Evolutionary conservation across 768 basidiomycete species (phyloP).

Genomic region (Macrolepiota fuliginosa): DNA sequence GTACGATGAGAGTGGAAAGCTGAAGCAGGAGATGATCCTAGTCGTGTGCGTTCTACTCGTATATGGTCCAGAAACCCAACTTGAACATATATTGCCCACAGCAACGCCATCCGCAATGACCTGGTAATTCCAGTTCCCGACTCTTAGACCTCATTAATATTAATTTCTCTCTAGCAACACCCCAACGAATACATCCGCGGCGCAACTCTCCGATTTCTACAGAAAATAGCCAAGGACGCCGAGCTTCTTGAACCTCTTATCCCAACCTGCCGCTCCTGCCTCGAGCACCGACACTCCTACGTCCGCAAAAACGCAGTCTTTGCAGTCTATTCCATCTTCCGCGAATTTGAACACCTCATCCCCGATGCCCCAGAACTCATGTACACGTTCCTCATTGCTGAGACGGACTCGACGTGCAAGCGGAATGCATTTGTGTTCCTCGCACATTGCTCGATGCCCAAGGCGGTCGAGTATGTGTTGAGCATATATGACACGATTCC

Average conservation of each 20-base stretch:
- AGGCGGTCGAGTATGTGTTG: conserved; percentile 89
- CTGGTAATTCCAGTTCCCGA: conserved; percentile 52
- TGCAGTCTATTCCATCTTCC: conserved; percentile 91
- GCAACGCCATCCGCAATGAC: conserved; percentile 97
- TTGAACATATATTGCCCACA: conserved; percentile 25
- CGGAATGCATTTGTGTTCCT: conserved; percentile 97
- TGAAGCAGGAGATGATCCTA: conserved; percentile 99
- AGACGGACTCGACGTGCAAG: conserved; percentile 94
- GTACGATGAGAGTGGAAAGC: conserved; percentile 92
- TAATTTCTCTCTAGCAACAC: conserved; percentile 70
- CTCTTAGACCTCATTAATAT: conserved; percentile 6
- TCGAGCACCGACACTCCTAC: conserved; percentile 97
- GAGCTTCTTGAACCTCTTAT: conserved; percentile 96
- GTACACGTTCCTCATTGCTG: conserved; percentile 93
- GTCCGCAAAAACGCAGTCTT: conserved; percentile 99
- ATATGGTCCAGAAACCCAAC: not conserved
- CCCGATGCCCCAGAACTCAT: conserved; percentile 96
- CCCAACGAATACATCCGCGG: conserved; percentile 99
- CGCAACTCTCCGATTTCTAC: conserved; percentile 92
- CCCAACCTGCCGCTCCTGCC: conserved; percentile 88
- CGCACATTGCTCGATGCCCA: conserved; percentile 79
- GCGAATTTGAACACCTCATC: conserved; percentile 91
- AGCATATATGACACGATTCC: conserved; percentile 82
- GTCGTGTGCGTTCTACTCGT: conserved; percentile 71
- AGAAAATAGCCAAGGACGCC: conserved; percentile 90